Conservation (phyloP, 345 rosid genomes). For the Acer campestre region DNA sequence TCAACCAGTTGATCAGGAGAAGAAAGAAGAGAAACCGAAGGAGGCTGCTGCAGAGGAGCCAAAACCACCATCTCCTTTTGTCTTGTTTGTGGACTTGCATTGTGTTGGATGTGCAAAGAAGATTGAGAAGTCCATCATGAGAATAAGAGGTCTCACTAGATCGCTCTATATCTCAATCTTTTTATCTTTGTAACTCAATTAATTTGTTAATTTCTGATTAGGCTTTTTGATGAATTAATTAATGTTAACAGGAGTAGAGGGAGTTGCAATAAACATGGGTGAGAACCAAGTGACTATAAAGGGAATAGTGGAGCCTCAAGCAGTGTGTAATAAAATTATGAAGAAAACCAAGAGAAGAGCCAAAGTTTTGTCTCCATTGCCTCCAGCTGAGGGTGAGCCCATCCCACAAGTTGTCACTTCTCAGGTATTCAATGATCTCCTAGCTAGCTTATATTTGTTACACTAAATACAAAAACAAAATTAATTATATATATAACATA, state of each 20-base stretch:
- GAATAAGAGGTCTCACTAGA: constrained; percentile 58
- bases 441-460: not conserved
- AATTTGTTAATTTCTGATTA: not conserved
- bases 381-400: constrained; percentile 72
- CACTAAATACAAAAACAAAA: not conserved
- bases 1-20: constrained; percentile 35
- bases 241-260: constrained; percentile 73
- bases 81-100: constrained; percentile 81
- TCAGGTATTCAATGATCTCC: constrained; percentile 34
- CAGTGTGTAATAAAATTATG: constrained; percentile 70
- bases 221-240: too few relatives aligned
- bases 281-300: constrained; percentile 77
- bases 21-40: constrained; percentile 34
- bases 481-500: not conserved
- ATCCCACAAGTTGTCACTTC: constrained; percentile 66
- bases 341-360: constrained; percentile 81
- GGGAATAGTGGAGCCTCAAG: constrained; percentile 83
- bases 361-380: constrained; percentile 75
- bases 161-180: not conserved
- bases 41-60: constrained; percentile 42
- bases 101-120: constrained; percentile 94
- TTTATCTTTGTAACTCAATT: not conserved
- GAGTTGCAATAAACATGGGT: constrained; percentile 65
- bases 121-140: constrained; percentile 76
- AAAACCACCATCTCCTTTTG: constrained; percentile 64